A percentile compares a stretch with the other conserved stretches of the same genome.
Evolutionary conservation across 2,329 filamentous ascomycete genomes (phyloP).

Genomic region (Claviceps quebecensis): DNA sequence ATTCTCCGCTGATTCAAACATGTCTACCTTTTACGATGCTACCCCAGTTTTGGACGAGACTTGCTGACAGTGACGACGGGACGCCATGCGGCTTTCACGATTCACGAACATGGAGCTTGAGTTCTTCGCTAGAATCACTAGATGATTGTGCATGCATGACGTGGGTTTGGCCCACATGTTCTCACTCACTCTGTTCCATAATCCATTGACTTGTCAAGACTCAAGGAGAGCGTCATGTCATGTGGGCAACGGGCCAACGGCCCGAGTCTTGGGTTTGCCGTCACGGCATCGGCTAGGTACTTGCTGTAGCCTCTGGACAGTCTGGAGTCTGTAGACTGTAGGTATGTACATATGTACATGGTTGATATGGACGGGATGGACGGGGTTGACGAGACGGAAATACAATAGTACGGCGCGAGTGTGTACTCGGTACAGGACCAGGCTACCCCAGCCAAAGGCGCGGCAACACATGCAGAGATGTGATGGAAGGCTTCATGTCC

Average conservation of each 20-base stretch:
- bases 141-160: no score
- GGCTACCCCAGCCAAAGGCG: not conserved
- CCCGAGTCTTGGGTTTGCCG: not conserved
- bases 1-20: not conserved
- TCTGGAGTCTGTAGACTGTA: no score
- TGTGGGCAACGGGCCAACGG: no score
- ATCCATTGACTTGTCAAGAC: no score
- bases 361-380: not conserved
- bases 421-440: not conserved
- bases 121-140: no score
- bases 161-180: no score
- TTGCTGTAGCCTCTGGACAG: not conserved
- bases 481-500: no score
- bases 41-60: not conserved
- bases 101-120: no score
- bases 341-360: no score
- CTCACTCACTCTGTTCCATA: no score
- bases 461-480: not conserved
- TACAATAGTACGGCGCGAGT: not conserved
- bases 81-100: no score
- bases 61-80: not conserved
- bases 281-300: not conserved
- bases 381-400: not conserved
- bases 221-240: no score
- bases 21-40: not conserved